phyloP scores from a whole-genome alignment of 164 flowering plant species.

The Macadamia tetraphylla region DNA sequence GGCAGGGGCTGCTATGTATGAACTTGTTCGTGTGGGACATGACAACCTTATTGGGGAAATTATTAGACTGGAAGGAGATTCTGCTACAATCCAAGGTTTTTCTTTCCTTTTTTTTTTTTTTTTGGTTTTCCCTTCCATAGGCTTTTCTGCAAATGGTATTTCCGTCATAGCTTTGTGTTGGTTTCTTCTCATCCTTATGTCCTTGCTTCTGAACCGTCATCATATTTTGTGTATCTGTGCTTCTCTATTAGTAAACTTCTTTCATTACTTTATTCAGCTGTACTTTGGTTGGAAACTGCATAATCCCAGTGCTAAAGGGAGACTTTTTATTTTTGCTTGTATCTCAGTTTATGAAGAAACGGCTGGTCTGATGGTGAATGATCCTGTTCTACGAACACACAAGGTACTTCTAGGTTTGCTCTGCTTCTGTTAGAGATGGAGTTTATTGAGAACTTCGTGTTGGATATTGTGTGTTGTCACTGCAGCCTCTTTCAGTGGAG shows the following conservation, averaged over 20 bases:
- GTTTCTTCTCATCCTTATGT: neutral
- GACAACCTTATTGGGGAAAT: constrained; percentile 98
- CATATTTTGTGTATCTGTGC: neutral
- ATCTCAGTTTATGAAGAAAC: constrained; percentile 95
- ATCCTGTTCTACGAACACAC: constrained; percentile 90
- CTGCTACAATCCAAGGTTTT: constrained; percentile 98
- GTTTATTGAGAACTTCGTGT: neutral
- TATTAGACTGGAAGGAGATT: constrained; percentile 98
- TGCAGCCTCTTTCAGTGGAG: constrained; percentile 97
- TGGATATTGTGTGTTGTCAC: constrained; percentile 5
- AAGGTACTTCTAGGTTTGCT: constrained; percentile 43
- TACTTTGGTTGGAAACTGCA: neutral
- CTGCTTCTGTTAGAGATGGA: neutral
- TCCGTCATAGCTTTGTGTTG: neutral
- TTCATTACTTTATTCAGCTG: neutral
- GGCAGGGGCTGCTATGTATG: constrained; percentile 99
- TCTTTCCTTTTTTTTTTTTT: neutral
- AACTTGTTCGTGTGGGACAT: constrained; percentile 98
- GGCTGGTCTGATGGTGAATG: constrained; percentile 94
- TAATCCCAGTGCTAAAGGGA: neutral
- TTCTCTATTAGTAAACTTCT: neutral
- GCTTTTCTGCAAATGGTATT: neutral
- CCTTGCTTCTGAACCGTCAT: neutral
- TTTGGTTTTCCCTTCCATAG: neutral
- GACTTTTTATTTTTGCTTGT: constrained; percentile 2